Percentiles rank a stretch among this genome's conserved stretches.
phyloP scores from a whole-genome alignment of 2,329 filamentous ascomycete species.

The Diaporthe nobilis region DNA sequence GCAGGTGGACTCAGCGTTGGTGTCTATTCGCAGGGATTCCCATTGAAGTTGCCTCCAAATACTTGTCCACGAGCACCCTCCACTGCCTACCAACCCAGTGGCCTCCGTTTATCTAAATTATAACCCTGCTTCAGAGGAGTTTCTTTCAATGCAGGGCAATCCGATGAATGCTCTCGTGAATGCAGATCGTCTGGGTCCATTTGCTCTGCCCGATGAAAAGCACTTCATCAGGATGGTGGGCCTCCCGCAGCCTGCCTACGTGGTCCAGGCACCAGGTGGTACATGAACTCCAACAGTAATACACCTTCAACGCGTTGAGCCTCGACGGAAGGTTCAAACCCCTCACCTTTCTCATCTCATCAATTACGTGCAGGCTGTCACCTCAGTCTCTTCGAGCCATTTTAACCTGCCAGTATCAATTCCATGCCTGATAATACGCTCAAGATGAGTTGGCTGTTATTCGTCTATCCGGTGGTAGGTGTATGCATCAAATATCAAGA shows the following conservation, averaged over 20 bases:
- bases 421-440: not conserved
- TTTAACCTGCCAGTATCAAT: not conserved
- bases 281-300: conserved; percentile 5
- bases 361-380: not conserved
- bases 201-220: conserved; percentile 10
- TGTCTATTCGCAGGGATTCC: not conserved
- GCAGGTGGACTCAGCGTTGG: no score
- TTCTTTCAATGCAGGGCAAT: not conserved
- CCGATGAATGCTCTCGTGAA: not conserved
- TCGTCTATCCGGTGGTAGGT: conserved; percentile 29
- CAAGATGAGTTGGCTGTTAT: conserved; percentile 26
- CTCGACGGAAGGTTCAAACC: conserved; percentile 10
- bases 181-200: not conserved
- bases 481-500: not conserved
- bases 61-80: not conserved
- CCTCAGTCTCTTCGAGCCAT: not conserved
- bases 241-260: conserved; percentile 28
- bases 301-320: not conserved
- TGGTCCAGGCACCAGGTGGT: not conserved
- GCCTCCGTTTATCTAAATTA: not conserved
- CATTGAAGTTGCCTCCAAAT: not conserved
- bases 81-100: not conserved
- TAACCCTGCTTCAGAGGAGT: not conserved
- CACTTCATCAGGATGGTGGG: not conserved
- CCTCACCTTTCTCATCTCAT: conserved; percentile 2